Evolutionary conservation across 345 rosid species (phyloP).

Genomic region (Boechera stricta): DNA sequence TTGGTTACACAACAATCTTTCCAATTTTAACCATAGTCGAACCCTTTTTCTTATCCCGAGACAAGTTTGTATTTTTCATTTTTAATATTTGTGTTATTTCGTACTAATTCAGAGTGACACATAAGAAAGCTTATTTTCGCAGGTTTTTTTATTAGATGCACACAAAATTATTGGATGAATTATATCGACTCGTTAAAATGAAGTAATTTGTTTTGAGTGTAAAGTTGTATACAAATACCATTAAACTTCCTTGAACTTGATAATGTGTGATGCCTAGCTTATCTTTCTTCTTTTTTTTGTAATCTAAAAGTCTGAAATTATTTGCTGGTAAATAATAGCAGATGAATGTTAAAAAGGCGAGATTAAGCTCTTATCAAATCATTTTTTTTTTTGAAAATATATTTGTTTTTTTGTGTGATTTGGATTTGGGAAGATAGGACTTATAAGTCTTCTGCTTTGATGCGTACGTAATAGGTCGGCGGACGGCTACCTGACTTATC

Average conservation of each 20-base stretch:
- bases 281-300: not conserved
- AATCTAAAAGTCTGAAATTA: not conserved
- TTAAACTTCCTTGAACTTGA: not conserved
- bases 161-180: not conserved
- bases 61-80: not conserved
- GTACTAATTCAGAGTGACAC: not conserved
- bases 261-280: not conserved
- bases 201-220: not conserved
- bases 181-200: not conserved
- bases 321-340: not conserved
- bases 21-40: constrained; percentile 1
- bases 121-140: not conserved
- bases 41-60: not conserved
- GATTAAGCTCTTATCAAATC: constrained; percentile 11
- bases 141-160: not conserved
- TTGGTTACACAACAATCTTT: constrained; percentile 15
- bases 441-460: constrained; percentile 21
- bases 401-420: not conserved
- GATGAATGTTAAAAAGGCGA: not conserved
- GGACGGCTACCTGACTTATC: constrained; percentile 40
- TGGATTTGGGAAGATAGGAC: constrained; percentile 28
- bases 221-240: not conserved
- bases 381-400: not conserved
- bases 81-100: not conserved
- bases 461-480: constrained; percentile 46